Conservation (phyloP, 2,329 filamentous ascomycete species). For the Teratosphaeriaceae sp. region DNA sequence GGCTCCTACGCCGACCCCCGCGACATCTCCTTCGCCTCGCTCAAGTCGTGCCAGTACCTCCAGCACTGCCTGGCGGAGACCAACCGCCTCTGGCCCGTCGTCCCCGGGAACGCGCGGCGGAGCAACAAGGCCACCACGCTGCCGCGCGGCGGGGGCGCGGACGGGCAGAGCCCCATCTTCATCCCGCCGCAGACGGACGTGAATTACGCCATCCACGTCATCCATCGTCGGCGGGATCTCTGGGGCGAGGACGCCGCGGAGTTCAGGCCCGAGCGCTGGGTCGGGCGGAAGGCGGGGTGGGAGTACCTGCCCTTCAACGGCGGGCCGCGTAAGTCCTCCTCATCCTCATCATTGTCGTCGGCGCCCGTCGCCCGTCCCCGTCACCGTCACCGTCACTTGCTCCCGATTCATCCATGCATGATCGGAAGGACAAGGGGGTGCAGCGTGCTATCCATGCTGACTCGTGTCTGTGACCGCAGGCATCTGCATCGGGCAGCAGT, state of each 20-base stretch:
- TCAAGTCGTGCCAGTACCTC: constrained; percentile 66
- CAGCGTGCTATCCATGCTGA: not conserved
- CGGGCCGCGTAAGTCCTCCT: constrained; percentile 13
- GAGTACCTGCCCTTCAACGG: constrained; percentile 31
- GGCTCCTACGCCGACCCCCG: constrained; percentile 37
- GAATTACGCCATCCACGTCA: constrained; percentile 27
- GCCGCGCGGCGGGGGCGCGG: constrained; percentile 54
- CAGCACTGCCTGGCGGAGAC: constrained; percentile 42
- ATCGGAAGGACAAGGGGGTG: too few relatives aligned
- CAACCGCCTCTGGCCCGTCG: constrained; percentile 70
- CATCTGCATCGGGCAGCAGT: constrained; percentile 76
- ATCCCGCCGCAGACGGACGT: constrained; percentile 27
- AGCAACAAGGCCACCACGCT: constrained; percentile 67
- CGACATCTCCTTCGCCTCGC: constrained; percentile 47
- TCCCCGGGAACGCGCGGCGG: constrained; percentile 67
- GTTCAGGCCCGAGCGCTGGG: too few relatives aligned
- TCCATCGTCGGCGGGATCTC: constrained; percentile 32
- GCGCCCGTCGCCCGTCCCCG: too few relatives aligned
- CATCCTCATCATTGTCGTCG: too few relatives aligned
- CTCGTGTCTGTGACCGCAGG: constrained; percentile 55
- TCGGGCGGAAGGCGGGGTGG: constrained; percentile 26
- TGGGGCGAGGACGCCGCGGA: constrained; percentile 35
- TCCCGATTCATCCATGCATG: too few relatives aligned
- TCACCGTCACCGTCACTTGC: too few relatives aligned
- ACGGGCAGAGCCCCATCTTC: constrained; percentile 49